A percentile compares a stretch with the other conserved stretches of the same genome.
Evolutionary conservation across 805 yeast species (phyloP).

Genomic region (Spathaspora passalidarum): DNA sequence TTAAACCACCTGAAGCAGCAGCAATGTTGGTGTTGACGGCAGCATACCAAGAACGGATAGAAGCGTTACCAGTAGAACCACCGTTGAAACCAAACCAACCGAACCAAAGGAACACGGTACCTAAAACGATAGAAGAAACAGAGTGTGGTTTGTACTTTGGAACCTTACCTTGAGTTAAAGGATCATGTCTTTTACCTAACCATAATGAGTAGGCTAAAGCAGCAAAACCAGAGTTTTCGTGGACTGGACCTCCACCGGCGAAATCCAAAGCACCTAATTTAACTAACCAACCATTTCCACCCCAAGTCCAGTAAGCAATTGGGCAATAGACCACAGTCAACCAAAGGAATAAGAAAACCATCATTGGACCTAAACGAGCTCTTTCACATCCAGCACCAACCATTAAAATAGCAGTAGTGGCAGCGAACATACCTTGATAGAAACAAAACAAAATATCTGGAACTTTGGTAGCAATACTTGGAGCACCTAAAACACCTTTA

Average conservation of each 20-base stretch:
- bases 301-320: constrained; percentile 98
- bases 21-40: constrained; percentile 90
- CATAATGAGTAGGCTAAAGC: constrained; percentile 91
- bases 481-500: constrained; percentile 79
- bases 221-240: constrained; percentile 90
- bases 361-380: constrained; percentile 94
- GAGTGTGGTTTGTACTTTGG: constrained; percentile 95
- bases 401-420: constrained; percentile 89
- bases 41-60: constrained; percentile 93
- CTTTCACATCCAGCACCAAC: constrained; percentile 98
- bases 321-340: constrained; percentile 95
- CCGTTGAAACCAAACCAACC: constrained; percentile 99
- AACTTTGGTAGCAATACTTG: constrained; percentile 60
- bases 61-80: constrained; percentile 93
- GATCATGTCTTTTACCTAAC: constrained; percentile 90
- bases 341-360: constrained; percentile 92
- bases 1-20: constrained; percentile 87
- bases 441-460: constrained; percentile 90
- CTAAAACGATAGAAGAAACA: constrained; percentile 84
- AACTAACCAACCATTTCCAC: constrained; percentile 85
- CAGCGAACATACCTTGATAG: constrained; percentile 97
- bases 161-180: constrained; percentile 60
- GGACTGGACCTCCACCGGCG: constrained; percentile 99
- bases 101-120: constrained; percentile 94
- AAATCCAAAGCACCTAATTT: constrained; percentile 85